phyloP scores from a whole-genome alignment of 1,139 yeast species.

The Geotrichum restrictum region DNA sequence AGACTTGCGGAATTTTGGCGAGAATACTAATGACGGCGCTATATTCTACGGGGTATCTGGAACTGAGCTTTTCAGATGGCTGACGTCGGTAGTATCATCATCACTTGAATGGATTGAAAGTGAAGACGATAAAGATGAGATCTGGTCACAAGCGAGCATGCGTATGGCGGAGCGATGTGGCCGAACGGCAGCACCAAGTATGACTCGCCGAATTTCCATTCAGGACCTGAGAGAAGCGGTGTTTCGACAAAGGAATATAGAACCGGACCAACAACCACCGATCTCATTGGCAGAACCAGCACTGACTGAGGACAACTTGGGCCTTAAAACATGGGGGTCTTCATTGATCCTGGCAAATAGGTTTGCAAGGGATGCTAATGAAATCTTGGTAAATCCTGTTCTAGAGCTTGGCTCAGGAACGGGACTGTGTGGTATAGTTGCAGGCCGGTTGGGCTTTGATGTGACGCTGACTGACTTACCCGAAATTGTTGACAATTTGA shows the following conservation, averaged over 20 bases:
- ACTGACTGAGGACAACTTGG: constrained; percentile 78
- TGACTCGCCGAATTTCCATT: constrained; percentile 48
- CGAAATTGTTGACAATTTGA: constrained; percentile 67
- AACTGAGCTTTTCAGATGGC: constrained; percentile 49
- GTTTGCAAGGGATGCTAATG: constrained; percentile 38
- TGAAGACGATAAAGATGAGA: constrained; percentile 41
- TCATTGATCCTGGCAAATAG: constrained; percentile 65
- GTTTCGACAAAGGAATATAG: constrained; percentile 26
- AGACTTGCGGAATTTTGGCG: constrained; percentile 52
- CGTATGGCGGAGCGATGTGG: constrained; percentile 83
- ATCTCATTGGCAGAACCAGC: constrained; percentile 73
- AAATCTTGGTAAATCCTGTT: constrained; percentile 42
- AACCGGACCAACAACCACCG: constrained; percentile 17
- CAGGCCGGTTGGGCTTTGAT: constrained; percentile 49
- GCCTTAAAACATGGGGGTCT: constrained; percentile 96
- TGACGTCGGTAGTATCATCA: constrained; percentile 60
- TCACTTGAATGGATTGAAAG: constrained; percentile 50
- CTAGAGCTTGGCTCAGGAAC: constrained; percentile 93
- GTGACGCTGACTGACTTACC: constrained; percentile 72
- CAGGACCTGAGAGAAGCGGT: constrained; percentile 19
- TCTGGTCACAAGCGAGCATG: constrained; percentile 55
- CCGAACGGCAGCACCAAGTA: constrained; percentile 75
- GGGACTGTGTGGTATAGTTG: constrained; percentile 74
- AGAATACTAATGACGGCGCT: constrained; percentile 33
- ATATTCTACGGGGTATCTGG: constrained; percentile 25